Evolutionary conservation across 371 early-diverging fungal species (phyloP), one percentile per base, ranked within the genome.

Genomic region (Mucor sp.): DNA sequence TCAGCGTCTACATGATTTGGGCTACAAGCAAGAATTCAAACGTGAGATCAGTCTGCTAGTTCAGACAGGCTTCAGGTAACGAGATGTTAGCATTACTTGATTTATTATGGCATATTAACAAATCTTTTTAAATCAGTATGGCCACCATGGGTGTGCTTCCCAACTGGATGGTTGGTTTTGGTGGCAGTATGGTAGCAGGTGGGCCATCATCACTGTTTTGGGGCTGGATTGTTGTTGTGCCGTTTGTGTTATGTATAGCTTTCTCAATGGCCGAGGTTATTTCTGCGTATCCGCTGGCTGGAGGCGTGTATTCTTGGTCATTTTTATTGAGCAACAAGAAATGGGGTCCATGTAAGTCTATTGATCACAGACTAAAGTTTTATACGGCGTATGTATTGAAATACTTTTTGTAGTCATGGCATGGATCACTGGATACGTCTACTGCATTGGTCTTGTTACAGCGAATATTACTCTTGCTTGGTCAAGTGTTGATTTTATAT

Each of bases 1-100:
- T 8, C 78, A 77, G 33, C 53, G 73, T 11, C 58, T 80, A 7
- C 66, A 69, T 27, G 78, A 75, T 25, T 70, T 80, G 15, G 80
- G 80, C 2, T 80, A 80, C 47, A 77, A 77, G 27, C 80, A 80
- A 74, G 80, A 80, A 48, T 80, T 80, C 53, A 80, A 74, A n/a
- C 69, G 80, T 41, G 77, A 77, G 15, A 66, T 80, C 41, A 75
- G 71, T 58, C 58, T 75, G 21, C 63, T 80, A 35, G 78, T 76
- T 1, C 78, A 77, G 44, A 61, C 68, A 17, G 80, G 76, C 15
- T 77, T 77, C 67, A 65, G 68, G 3, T 43, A 43, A 43, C 1
- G 4, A 17, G 17, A 15, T 15, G 4, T 33, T 33, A 33, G 33
- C 33, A 33, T 1, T 33, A 7, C 8, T 6, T 33, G 6, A 33